A percentile compares a stretch with the other conserved stretches of the same genome.
Evolutionary conservation across 2,329 filamentous ascomycete species (phyloP).

Genomic region (Drechslerella coelobrocha): DNA sequence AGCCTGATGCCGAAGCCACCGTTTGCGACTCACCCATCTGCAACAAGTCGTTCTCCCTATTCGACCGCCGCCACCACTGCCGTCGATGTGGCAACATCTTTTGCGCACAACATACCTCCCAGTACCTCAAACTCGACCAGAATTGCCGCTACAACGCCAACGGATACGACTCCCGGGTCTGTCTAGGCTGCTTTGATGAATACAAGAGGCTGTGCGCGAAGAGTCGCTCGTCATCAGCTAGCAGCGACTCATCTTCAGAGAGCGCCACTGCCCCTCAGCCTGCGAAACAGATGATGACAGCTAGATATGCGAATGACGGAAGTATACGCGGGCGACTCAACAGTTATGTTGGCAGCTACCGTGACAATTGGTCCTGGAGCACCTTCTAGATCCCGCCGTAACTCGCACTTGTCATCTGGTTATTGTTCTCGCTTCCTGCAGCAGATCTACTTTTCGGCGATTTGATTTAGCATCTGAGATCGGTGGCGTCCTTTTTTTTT

Average conservation of each 20-base stretch:
- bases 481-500: constrained; percentile 40
- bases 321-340: constrained; percentile 47
- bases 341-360: constrained; percentile 55
- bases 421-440: neutral
- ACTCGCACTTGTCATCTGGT: neutral
- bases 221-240: constrained; percentile 53
- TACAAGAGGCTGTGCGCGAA: constrained; percentile 53
- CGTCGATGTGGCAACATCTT: constrained; percentile 55
- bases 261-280: constrained; percentile 48
- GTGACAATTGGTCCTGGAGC: constrained; percentile 55
- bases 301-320: constrained; percentile 47
- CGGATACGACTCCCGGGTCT: constrained; percentile 53
- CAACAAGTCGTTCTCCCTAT: constrained; percentile 53
- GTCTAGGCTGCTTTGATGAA: constrained; percentile 53
- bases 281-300: constrained; percentile 53
- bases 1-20: constrained; percentile 54
- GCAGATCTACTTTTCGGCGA: constrained; percentile 8
- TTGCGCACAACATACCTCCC: constrained; percentile 53
- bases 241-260: constrained; percentile 51
- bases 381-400: constrained; percentile 52
- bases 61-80: constrained; percentile 55
- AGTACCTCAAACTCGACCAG: constrained; percentile 53
- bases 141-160: constrained; percentile 54
- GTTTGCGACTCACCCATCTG: constrained; percentile 54
- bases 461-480: constrained; percentile 37